Evolutionary conservation across 345 rosid species (phyloP), one percentile per base, ranked within the genome.

Genomic region (Populus tremula): DNA sequence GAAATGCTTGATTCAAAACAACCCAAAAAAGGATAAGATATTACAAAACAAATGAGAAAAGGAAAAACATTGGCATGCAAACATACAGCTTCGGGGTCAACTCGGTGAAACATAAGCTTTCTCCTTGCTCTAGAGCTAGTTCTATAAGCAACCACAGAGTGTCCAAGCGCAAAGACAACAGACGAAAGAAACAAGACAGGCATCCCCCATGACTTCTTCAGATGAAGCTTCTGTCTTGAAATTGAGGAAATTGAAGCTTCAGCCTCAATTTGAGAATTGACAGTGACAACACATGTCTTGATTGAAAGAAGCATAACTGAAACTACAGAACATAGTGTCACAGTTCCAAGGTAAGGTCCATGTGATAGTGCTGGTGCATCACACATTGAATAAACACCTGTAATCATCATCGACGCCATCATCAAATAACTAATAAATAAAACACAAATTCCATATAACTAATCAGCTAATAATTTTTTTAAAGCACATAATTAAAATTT

Each of bases 151-250:
- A 93, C 84, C 67, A 94, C 98, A 36, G 82, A 89, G 78, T 94
- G 98, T 54, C 98, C 98, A 68, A 94, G 93, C n/a, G 98, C 95
- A 64, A 93, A 93, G 23, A 91, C 98, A 0, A 93, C 88, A 1
- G 98, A 94, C 0, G 98, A 93, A 43, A 94, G 90, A 81, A 94
- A 94, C 87, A 94, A 84, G 82, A 94, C 98, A 6, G 98, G 98
- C 98, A 94, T 94, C 20, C 98, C 98, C 98, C 95, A 91, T n/a
- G 97, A 91, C 85, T 90, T 94, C 82, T 94, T 94, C 74, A 94
- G 79, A 76, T 94, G 97, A 27, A 94, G 87, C 73, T 84, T 86
- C 84, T 89, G 91, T 79, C 92, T 91, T 21, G 98, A 84, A 11
- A 85, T 86, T 25, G 96, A 91, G 53, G 77, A 89, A 49, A 77